Percentiles rank a stretch among this genome's conserved stretches.
Evolutionary conservation across 2,329 filamentous ascomycete species (phyloP).

Genomic region (Aspergillus persii): DNA sequence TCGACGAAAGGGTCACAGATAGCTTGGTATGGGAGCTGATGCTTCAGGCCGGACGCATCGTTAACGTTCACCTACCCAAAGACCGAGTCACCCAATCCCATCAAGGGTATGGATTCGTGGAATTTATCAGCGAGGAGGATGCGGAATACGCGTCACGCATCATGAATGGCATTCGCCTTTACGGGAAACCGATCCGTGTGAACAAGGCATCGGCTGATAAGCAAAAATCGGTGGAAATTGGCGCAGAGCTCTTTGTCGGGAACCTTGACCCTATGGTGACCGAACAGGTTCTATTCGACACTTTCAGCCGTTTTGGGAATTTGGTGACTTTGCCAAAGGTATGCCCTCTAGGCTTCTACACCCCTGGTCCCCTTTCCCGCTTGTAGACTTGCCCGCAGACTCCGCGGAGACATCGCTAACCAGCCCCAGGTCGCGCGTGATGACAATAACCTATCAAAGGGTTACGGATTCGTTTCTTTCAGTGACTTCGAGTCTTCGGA

Average conservation of each 20-base stretch:
- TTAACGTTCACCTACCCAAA: slow-evolving; percentile 97
- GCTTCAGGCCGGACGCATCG: slow-evolving; percentile 94
- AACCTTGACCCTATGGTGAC: slow-evolving; percentile 93
- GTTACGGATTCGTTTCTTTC: slow-evolving; percentile 94
- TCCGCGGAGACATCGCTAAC: slow-evolving; percentile 20
- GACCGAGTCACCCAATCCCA: slow-evolving; percentile 96
- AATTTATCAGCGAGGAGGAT: slow-evolving; percentile 92
- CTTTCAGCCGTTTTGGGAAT: slow-evolving; percentile 86
- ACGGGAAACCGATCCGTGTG: slow-evolving; percentile 90
- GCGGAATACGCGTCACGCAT: slow-evolving; percentile 95
- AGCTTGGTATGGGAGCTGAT: slow-evolving; percentile 95
- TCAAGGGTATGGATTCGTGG: slow-evolving; percentile 98
- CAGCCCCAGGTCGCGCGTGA: slow-evolving; percentile 68
- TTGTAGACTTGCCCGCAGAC: slow-evolving; percentile 2
- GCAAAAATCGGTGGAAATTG: slow-evolving; percentile 88
- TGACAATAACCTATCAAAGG: slow-evolving; percentile 83
- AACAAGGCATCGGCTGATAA: slow-evolving; percentile 95
- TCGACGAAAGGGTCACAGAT: slow-evolving; percentile 92
- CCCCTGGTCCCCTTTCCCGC: not conserved
- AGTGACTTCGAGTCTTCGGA: slow-evolving; percentile 92
- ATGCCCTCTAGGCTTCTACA: slow-evolving; percentile 9
- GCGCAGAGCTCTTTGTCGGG: slow-evolving; percentile 93
- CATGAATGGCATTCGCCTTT: slow-evolving; percentile 93
- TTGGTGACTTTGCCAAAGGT: slow-evolving; percentile 85
- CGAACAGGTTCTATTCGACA: slow-evolving; percentile 94